phyloP scores from a whole-genome alignment of 2,329 filamentous ascomycete species.

The Phialophora macrospora region DNA sequence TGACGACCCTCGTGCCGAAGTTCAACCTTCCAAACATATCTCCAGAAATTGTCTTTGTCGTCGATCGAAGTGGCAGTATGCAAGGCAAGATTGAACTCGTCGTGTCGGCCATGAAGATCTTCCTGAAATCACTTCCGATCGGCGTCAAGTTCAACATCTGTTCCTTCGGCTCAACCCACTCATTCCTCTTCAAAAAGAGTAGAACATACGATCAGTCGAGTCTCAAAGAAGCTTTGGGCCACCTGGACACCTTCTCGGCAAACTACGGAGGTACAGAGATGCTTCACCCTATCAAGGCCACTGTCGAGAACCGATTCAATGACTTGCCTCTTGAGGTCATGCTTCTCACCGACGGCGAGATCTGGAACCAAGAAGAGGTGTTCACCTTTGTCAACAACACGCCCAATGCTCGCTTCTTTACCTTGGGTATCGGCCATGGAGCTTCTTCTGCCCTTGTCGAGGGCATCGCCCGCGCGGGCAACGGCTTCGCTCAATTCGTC shows the following conservation, averaged over 20 bases:
- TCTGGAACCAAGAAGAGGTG: conserved; percentile 56
- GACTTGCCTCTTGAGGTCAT: conserved; percentile 59
- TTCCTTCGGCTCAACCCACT: conserved; percentile 57
- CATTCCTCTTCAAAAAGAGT: conserved; percentile 57
- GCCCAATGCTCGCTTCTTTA: conserved; percentile 59
- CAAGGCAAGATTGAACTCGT: conserved; percentile 54
- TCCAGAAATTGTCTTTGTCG: conserved; percentile 73
- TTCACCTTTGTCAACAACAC: conserved; percentile 55
- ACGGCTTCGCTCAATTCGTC: conserved; percentile 67
- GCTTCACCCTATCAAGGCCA: conserved; percentile 51
- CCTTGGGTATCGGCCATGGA: conserved; percentile 60
- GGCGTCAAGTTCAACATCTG: conserved; percentile 64
- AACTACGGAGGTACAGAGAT: conserved; percentile 62
- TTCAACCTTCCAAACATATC: conserved; percentile 63
- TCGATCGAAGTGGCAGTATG: conserved; percentile 71
- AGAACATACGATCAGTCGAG: conserved; percentile 53
- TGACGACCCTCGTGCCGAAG: conserved; percentile 72
- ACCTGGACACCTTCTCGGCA: conserved; percentile 51
- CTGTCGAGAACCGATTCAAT: conserved; percentile 46
- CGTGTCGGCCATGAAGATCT: conserved; percentile 59
- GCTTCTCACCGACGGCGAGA: conserved; percentile 62
- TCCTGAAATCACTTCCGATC: conserved; percentile 63
- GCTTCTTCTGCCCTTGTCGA: conserved; percentile 64
- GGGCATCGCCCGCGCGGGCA: conserved; percentile 62
- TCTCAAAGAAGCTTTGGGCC: conserved; percentile 51